Conservation (phyloP, 805 yeast species). For the Torulaspora gathmanii region DNA sequence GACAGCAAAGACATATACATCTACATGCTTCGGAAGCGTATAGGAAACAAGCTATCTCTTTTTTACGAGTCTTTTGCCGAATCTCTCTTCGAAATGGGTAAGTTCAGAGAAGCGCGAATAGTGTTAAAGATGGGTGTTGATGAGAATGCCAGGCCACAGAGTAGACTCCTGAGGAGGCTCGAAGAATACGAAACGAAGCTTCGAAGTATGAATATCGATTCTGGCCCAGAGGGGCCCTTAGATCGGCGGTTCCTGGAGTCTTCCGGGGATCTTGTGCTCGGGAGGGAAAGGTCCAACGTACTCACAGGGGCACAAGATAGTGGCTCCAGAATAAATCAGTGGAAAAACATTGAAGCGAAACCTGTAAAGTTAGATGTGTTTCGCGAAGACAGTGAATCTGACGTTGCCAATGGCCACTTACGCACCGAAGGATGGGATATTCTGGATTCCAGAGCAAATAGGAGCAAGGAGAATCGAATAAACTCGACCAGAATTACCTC, state of each 20-base stretch:
- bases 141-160: constrained; percentile 60
- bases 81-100: constrained; percentile 15
- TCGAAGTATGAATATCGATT: constrained; percentile 12
- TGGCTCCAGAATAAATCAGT: not conserved
- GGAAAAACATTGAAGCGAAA: not conserved
- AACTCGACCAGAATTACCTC: constrained; percentile 52
- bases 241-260: constrained; percentile 8
- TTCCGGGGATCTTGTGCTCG: constrained; percentile 12
- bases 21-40: constrained; percentile 63
- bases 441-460: constrained; percentile 44
- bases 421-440: constrained; percentile 39
- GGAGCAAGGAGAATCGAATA: constrained; percentile 61
- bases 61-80: constrained; percentile 79
- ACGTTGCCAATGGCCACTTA: constrained; percentile 4
- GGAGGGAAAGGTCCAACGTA: constrained; percentile 13
- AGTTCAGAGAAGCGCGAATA: constrained; percentile 15
- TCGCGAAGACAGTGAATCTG: constrained; percentile 3
- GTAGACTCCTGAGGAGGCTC: constrained; percentile 35
- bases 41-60: constrained; percentile 61
- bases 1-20: constrained; percentile 66
- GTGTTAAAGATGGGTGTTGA: constrained; percentile 37
- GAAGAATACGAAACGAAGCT: constrained; percentile 15
- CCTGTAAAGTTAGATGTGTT: constrained; percentile 8
- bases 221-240: not conserved
- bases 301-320: not conserved